Percentiles rank a stretch among this genome's conserved stretches.
These are phyloP conservation scores for Lumnitzera littorea DNA, from an alignment of 345 rosid genomes.

Conservation along the genomic window DNA sequence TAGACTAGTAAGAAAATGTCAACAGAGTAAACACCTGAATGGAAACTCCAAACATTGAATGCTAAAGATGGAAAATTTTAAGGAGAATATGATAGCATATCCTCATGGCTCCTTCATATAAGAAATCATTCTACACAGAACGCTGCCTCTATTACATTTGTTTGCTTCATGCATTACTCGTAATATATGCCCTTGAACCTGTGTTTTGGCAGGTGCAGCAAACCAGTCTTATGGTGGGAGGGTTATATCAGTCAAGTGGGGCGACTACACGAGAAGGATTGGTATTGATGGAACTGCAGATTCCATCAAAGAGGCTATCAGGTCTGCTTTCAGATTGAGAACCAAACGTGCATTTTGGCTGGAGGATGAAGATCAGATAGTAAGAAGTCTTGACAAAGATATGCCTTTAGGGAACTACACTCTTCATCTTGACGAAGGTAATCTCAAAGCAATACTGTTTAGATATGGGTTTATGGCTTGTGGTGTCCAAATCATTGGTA, in stretches of 20 bases:
- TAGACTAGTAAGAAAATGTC: too few relatives aligned
- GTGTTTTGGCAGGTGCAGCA: constrained; percentile 50
- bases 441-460: not conserved
- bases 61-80: too few relatives aligned
- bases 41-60: too few relatives aligned
- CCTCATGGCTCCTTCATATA: too few relatives aligned
- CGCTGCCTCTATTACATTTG: too few relatives aligned
- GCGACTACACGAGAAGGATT: constrained; percentile 83
- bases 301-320: constrained; percentile 86
- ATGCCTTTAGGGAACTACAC: constrained; percentile 91
- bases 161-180: not conserved
- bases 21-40: too few relatives aligned
- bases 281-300: constrained; percentile 84
- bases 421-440: constrained; percentile 92
- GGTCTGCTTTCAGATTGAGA: constrained; percentile 77
- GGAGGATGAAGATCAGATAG: constrained; percentile 90
- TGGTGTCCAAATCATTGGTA: too few relatives aligned
- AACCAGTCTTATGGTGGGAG: constrained; percentile 76
- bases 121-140: too few relatives aligned
- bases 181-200: not conserved
- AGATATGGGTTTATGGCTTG: not conserved
- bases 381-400: constrained; percentile 80
- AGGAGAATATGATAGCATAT: too few relatives aligned
- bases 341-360: constrained; percentile 92
- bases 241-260: constrained; percentile 84